Evolutionary conservation across 805 yeast species (phyloP), one percentile per base, ranked within the genome.

Genomic region (Tetrapisispora arboricola): DNA sequence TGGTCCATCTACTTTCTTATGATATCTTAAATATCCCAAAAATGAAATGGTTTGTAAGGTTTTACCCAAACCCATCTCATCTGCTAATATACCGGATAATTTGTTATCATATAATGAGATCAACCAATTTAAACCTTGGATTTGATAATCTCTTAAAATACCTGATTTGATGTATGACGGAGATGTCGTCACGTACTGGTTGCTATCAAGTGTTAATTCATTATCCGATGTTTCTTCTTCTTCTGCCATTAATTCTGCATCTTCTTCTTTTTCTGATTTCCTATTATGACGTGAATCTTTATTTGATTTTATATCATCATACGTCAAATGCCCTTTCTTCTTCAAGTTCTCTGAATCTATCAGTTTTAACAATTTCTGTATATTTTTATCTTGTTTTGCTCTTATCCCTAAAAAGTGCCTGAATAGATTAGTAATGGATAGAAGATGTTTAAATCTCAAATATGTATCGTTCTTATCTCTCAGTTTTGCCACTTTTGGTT

Each of bases 1-100:
- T 0, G 98, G 98, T 0, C 98, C 98, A 46, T 80, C 82, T 13
- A 88, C 73, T 22, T 77, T 73, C 51, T 78, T 78, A 41, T 79
- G 68, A 56, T 85, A 86, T 48, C 96, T 73, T 45, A 92, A 63
- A 58, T 84, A 86, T 0, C 96, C 97, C 37, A 90, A 65, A 53
- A 90, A 92, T 1, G 97, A 76, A 36, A 90, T 86, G 0, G 97
- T 90, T 63, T 90, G 98, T 42, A 92, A 67, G 5, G 98, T 90
- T 62, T 90, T 90, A 42, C 98, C 98, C 31, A 90, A 70, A 3
- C 98, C 98, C 98, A 92, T 90, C 60, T 90, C 98, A 64, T 90
- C 98, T 11, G 98, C 98, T 38, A 90, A 66, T 35, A 90, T 92
- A 17, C 98, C 98, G 9, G 94, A 82, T 33, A 90, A 71, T 51